Base-by-base conservation (phyloP, 371 early-diverging fungal genomes). In the Rhizopus sp. region DNA sequence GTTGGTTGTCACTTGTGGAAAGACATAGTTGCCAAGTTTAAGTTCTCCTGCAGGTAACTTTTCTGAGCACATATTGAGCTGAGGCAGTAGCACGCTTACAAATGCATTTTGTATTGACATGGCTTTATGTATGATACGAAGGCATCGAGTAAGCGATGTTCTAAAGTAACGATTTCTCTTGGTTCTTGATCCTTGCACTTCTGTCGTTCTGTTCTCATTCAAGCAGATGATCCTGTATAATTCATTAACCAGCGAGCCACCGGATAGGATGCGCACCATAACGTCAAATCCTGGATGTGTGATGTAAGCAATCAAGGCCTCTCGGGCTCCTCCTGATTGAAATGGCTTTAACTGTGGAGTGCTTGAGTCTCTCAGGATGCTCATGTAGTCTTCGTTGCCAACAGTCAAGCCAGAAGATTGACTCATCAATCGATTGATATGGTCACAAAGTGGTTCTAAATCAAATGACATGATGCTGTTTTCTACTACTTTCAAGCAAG, bases 221-320 rank as follows among this genome's bases (percentile, higher is more conserved):
- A 73, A 75, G n/a, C 64, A 61, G 23, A 92, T 63, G 8, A 93
- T 71, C 23, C 79, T 69, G 67, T 93, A 85, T 7, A 96, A 54
- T 41, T 84, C 80, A 9, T 80, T 73, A 13, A 89, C 67, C 5
- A 94, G 74, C 40, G 82, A 77, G 13, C 90, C 83, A 10, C 93
- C 94, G 3, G 88, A 84, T 15, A 97, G 69, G n/a, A 95, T 61
- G 15, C 91, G 83, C 23, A 82, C 77, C 45, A 89, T 61, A 3
- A 97, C 78, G 56, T 93, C 89, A 60, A 93, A 96, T 1, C 93
- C 97, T 4, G 96, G 95, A 42, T 96, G 96, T 5, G 73, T 63
- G 3, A 46, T 29, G 29, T 23, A 46, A 9, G 46, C 29, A 33
- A 49, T 7, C 10, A 64, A 12, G 0, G 37, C 40, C 3, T 41